Base-by-base conservation (phyloP, 768 basidiomycete species). In the Tulasnella sp. region DNA sequence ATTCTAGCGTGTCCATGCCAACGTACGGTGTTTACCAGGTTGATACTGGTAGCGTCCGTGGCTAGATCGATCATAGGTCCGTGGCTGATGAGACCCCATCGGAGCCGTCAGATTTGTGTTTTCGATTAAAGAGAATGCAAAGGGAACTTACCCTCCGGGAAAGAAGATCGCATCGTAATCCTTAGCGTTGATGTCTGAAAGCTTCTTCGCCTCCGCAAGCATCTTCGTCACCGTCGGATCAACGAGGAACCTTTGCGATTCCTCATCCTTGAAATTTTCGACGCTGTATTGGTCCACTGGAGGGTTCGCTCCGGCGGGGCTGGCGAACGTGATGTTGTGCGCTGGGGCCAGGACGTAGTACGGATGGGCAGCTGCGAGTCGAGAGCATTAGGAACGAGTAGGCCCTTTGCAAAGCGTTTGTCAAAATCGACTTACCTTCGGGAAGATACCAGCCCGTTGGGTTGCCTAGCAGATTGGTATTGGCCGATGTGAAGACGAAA, bases 161-260 rank as follows among this genome's bases (percentile, higher is more conserved):
- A 85, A 87, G 71, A 85, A 88, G 57, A 91, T 72, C 12, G 82
- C 87, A 53, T 77, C 81, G 67, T 87, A 90, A 64, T 85, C 80
- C 30, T 74, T 68, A 3, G 70, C 71, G 49, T 76, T 74, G 63
- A 90, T 76, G 0, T 83, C 80, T 0, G 75, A 70, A 48, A 90
- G 72, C 69, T 75, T 79, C 71, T 82, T 80, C 2, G 85, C 78
- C 31, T 71, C 71, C 7, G 73, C 74, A 29, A 85, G 66, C 64
- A 84, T 80, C 12, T 69, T 64, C 63, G 76, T 74, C n/a, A 80
- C 79, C 3, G 70, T 71, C 7, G 71, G 67, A 65, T 89, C 84
- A 0, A 73, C 68, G 50, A 84, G 69, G 74, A 89, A 89, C 49
- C 77, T 76, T 43, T 73, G 68, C 60, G 74, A 70, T 53, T 60